These are phyloP conservation scores for Fusarium xyrophilum DNA, from an alignment of 2,329 filamentous ascomycete genomes.

Conservation along the genomic window DNA sequence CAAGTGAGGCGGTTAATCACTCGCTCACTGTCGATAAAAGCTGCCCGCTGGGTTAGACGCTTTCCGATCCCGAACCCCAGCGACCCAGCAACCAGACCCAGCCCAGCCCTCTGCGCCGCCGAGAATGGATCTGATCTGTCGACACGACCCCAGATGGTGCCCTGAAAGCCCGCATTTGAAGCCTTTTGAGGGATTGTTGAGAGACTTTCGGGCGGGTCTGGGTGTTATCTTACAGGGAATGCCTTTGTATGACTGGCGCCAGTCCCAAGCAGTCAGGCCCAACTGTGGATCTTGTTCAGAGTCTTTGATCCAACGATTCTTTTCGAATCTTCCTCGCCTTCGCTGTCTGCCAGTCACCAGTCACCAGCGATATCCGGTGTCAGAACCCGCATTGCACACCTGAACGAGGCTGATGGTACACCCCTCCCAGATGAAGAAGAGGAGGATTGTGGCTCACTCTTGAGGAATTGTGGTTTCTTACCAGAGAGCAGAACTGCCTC, in stretches of 20 bases:
- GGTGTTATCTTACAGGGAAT: constrained; percentile 37
- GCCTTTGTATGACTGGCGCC: constrained; percentile 32
- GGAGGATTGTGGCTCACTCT: constrained; percentile 3
- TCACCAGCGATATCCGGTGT: constrained; percentile 25
- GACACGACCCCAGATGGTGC: constrained; percentile 40
- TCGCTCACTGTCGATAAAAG: constrained; percentile 23
- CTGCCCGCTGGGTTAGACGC: constrained; percentile 6
- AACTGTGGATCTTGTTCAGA: constrained; percentile 45
- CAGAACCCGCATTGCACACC: constrained; percentile 19
- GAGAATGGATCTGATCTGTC: constrained; percentile 44
- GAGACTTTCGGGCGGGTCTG: constrained; percentile 27
- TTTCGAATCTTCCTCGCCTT: constrained; percentile 28
- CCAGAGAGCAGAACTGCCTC: not conserved
- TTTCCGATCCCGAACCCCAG: constrained; percentile 28
- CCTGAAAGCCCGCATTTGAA: constrained; percentile 31
- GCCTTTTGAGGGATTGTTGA: constrained; percentile 32
- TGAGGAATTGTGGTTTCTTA: not conserved
- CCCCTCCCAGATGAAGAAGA: constrained; percentile 5
- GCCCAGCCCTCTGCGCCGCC: constrained; percentile 36
- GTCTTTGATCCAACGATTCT: constrained; percentile 37
- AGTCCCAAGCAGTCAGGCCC: constrained; percentile 47
- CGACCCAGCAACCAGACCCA: constrained; percentile 29
- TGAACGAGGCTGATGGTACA: constrained; percentile 20
- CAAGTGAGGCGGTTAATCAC: constrained; percentile 37
- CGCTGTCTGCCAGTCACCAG: constrained; percentile 31